Conservation (phyloP, 2,329 filamentous ascomycete species). For the Dichotomopilus funicola region DNA sequence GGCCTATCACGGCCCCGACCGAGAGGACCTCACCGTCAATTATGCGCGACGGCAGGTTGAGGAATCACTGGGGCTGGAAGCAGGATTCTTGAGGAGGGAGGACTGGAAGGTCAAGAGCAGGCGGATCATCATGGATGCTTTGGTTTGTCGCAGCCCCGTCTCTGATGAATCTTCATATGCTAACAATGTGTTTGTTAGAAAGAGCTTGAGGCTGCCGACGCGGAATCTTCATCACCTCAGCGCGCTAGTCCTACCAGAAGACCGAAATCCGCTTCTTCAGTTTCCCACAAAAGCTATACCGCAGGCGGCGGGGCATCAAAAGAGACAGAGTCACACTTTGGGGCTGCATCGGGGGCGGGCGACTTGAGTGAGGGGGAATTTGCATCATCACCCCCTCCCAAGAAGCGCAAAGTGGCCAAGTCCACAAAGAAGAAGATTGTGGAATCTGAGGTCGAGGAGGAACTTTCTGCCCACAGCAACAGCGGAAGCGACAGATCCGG, state of each 20-base stretch:
- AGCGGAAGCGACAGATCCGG: no score
- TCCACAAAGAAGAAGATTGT: slow-evolving; percentile 17
- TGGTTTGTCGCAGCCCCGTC: slow-evolving; percentile 37
- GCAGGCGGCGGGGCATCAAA: slow-evolving; percentile 22
- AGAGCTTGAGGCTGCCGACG: slow-evolving; percentile 16
- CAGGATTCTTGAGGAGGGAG: slow-evolving; percentile 42
- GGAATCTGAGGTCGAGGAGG: no score
- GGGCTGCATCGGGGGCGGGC: slow-evolving; percentile 3
- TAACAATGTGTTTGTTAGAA: slow-evolving; percentile 6
- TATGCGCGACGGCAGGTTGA: slow-evolving; percentile 48
- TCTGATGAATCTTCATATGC: neutral
- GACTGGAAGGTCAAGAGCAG: slow-evolving; percentile 57
- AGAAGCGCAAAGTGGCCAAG: slow-evolving; percentile 28
- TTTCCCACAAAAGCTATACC: slow-evolving; percentile 24
- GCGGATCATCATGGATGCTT: slow-evolving; percentile 45
- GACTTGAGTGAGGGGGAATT: slow-evolving; percentile 21
- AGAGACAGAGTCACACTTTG: slow-evolving; percentile 16
- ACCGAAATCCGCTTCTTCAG: slow-evolving; percentile 7
- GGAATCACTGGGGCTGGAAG: slow-evolving; percentile 40
- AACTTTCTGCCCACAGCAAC: no score
- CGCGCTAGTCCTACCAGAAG: neutral
- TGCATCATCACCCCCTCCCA: slow-evolving; percentile 22
- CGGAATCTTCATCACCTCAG: slow-evolving; percentile 10
- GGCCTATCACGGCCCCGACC: slow-evolving; percentile 37
- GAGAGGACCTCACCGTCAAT: slow-evolving; percentile 49